phyloP scores from a whole-genome alignment of 1,284 basidiomycete species.

The Microstroma glucosiphilum region DNA sequence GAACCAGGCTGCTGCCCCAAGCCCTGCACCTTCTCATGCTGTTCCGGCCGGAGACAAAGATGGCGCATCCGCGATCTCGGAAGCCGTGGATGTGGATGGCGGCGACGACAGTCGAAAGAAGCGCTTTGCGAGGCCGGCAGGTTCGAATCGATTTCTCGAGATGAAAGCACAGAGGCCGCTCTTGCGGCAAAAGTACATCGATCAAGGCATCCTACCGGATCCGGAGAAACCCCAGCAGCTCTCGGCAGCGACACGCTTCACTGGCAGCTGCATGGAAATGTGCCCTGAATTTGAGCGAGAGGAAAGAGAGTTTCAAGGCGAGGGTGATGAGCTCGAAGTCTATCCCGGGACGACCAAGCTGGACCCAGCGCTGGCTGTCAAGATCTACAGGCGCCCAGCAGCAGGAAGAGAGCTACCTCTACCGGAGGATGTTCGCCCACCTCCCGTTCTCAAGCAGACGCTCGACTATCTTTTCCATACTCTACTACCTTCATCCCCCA shows the following conservation, averaged over 20 bases:
- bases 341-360: conserved; percentile 59
- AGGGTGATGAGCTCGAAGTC: conserved; percentile 77
- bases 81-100: background rate
- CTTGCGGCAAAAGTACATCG: conserved; percentile 71
- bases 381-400: conserved; percentile 82
- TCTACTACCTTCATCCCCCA: conserved; percentile 61
- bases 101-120: conserved; percentile 10
- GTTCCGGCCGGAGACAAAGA: too few species aligned
- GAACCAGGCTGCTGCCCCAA: too few species aligned
- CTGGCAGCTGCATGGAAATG: conserved; percentile 87
- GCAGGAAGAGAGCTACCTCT: conserved; percentile 79
- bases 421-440: conserved; percentile 86
- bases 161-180: conserved; percentile 60
- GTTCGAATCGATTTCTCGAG: conserved; percentile 37
- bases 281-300: conserved; percentile 89
- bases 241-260: conserved; percentile 78
- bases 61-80: too few species aligned
- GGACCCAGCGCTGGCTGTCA: conserved; percentile 79
- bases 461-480: conserved; percentile 86
- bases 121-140: conserved; percentile 9
- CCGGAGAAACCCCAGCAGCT: conserved; percentile 70
- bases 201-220: conserved; percentile 78
- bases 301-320: conserved; percentile 80
- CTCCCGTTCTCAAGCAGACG: conserved; percentile 67
- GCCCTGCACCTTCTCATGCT: too few species aligned